Percentiles rank a stretch among this genome's conserved stretches.
Conservation (phyloP, 495 filamentous ascomycete species). For the Pseudoneurospora amorphoporcata region DNA sequence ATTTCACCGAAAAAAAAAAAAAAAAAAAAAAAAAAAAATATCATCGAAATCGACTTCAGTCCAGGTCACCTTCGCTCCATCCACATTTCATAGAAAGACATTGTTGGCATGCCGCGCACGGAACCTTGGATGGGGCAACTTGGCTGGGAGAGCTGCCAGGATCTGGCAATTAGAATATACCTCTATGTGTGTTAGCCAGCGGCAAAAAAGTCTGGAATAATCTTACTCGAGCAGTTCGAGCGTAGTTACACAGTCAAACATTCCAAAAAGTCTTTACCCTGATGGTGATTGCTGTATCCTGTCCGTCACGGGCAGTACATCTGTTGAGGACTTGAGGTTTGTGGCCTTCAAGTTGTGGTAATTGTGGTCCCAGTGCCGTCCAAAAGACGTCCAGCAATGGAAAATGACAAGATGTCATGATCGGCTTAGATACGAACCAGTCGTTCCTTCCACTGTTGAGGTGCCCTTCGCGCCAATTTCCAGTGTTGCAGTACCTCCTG, state of each 20-base stretch:
- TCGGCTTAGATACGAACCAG: neutral
- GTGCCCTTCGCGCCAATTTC: neutral
- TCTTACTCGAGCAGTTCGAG: neutral
- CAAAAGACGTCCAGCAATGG: neutral
- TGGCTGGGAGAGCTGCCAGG: neutral
- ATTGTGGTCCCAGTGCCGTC: neutral
- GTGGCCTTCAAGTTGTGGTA: neutral
- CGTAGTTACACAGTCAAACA: neutral
- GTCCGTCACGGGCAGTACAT: neutral
- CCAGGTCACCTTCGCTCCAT: neutral
- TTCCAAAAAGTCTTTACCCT: neutral
- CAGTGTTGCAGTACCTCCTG: neutral
- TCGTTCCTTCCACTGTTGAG: neutral
- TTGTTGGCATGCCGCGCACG: neutral
- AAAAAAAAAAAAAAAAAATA: too few species aligned
- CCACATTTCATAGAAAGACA: neutral
- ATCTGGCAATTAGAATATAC: neutral
- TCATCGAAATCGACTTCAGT: neutral
- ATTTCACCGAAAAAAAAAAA: neutral
- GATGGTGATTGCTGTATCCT: neutral
- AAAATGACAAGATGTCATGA: neutral
- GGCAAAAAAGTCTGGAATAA: neutral
- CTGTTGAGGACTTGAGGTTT: neutral
- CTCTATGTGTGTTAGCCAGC: neutral
- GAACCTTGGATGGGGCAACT: neutral